Percentiles rank a stretch among this genome's conserved stretches.
phyloP scores from a whole-genome alignment of 371 early-diverging fungal species.

The Catenaria anguillulae region DNA sequence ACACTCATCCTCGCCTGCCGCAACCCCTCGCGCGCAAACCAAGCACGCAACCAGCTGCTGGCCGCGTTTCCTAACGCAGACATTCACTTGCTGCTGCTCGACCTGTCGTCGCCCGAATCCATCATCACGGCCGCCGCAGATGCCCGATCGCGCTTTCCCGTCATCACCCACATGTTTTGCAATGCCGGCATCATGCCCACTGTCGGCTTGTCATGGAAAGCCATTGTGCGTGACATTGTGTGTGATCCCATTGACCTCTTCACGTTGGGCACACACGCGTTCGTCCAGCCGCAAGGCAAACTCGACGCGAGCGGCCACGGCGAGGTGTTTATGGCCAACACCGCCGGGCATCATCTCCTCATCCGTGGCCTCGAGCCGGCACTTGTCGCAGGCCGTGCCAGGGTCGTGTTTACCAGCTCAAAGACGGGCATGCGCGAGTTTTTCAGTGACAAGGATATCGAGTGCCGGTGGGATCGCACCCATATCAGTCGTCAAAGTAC shows the following conservation, averaged over 20 bases:
- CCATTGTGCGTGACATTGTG: constrained; percentile 28
- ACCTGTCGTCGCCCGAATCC: constrained; percentile 9
- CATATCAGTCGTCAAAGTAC: constrained; percentile 70
- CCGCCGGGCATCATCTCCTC: constrained; percentile 78
- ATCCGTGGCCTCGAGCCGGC: constrained; percentile 38
- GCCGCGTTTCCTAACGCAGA: constrained; percentile 20
- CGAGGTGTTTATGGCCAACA: constrained; percentile 60
- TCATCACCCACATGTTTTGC: constrained; percentile 51
- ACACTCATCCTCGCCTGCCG: constrained; percentile 66
- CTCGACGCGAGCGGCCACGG: constrained; percentile 56
- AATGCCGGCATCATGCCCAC: constrained; percentile 68
- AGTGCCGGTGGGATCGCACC: constrained; percentile 26
- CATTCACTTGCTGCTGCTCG: constrained; percentile 16
- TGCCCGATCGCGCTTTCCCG: constrained; percentile 18
- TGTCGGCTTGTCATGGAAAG: constrained; percentile 30
- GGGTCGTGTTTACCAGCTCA: constrained; percentile 75
- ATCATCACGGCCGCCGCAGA: constrained; percentile 8
- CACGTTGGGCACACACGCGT: constrained; percentile 41
- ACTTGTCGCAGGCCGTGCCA: constrained; percentile 33
- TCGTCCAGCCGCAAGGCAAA: constrained; percentile 43
- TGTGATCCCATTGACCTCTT: constrained; percentile 42
- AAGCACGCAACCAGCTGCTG: constrained; percentile 37
- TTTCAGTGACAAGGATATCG: constrained; percentile 50
- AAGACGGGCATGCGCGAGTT: constrained; percentile 32
- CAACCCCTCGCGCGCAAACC: constrained; percentile 36